phyloP scores from a whole-genome alignment of 257 asterid genomes.

The Nicotiana obtusifolia region DNA sequence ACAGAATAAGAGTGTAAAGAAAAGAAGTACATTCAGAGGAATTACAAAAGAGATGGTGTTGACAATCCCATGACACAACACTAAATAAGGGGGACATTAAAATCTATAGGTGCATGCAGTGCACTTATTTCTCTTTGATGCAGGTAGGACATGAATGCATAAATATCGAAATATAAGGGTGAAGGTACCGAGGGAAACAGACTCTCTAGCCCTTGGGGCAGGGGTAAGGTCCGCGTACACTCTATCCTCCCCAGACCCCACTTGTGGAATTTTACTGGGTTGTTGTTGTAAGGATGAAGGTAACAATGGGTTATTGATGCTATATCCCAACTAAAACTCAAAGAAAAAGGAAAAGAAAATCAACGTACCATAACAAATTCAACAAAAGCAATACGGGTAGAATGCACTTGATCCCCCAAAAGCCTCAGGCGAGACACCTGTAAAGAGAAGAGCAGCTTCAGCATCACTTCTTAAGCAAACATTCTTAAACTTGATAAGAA shows the following conservation, averaged over 20 bases:
- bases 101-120: not conserved
- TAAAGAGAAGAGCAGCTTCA: slow-evolving; percentile 7
- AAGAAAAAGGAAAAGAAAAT: not conserved
- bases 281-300: not conserved
- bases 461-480: not conserved
- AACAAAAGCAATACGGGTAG: slow-evolving; percentile 87
- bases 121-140: not conserved
- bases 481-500: not conserved
- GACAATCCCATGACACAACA: not conserved
- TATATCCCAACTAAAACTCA: not conserved
- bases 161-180: not conserved
- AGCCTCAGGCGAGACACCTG: slow-evolving; percentile 97
- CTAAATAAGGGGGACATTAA: not conserved
- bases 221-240: too few relatives aligned
- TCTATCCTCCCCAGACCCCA: too few relatives aligned
- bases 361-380: slow-evolving; percentile 69
- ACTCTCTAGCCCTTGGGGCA: too few relatives aligned
- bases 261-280: too few relatives aligned
- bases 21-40: slow-evolving; percentile 1
- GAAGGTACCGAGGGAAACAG: too few relatives aligned
- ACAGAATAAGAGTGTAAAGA: not conserved
- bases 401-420: slow-evolving; percentile 89
- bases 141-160: not conserved
- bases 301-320: not conserved
- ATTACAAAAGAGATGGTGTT: not conserved